Evolutionary conservation across 192 early-diverging fungal species (phyloP), one percentile per base, ranked within the genome.

Genomic region (Dimargaris verticillata): DNA sequence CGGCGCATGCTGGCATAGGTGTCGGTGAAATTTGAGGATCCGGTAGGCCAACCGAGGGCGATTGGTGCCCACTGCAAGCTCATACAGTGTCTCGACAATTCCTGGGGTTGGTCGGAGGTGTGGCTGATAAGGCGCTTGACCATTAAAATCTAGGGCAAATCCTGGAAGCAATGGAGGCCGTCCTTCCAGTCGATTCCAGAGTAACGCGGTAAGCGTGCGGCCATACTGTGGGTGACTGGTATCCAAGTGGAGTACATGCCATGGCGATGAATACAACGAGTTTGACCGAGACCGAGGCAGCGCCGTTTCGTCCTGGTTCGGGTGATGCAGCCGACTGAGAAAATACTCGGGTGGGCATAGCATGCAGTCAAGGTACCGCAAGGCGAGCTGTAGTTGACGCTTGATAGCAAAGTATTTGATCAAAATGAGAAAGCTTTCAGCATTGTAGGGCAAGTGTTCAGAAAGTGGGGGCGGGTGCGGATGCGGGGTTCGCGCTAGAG

Each of bases 361-460:
- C 49, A 51, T 51, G 26, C 20, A 7, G 49, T 51, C 49, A 20
- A 51, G 14, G 18, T 25, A 51, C 11, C 49, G 22, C 49, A 38
- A 38, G 33, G 33, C 33, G 33, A 38, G 33, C 33, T 7, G 33
- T 38, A 38, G 33, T 38, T 38, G 33, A 38, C 33, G 33, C 33
- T 38, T 38, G 33, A 38, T 38, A 7, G 33, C 33, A 38, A 38
- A 38, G 33, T 38, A 38, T 7, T 38, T 38, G 33, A 51, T 25
- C n/a, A 51, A 51, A 18, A 51, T 51, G 49, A 20, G 49, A 51
- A 51, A 51, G 26, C 49, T 51, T 51, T 51, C 49, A 1, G 49
- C 26, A 26, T 51, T 51, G 49, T 51, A 51, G 13, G 49, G 49
- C n/a, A 51, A n/a, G n/a, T 38, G 7, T 38, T 38, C 33, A 2